Percentiles rank a stretch among this genome's conserved stretches.
These are phyloP conservation scores for Erythrophleum ivorense DNA, from an alignment of 331 rosid species.

Conservation along the genomic window DNA sequence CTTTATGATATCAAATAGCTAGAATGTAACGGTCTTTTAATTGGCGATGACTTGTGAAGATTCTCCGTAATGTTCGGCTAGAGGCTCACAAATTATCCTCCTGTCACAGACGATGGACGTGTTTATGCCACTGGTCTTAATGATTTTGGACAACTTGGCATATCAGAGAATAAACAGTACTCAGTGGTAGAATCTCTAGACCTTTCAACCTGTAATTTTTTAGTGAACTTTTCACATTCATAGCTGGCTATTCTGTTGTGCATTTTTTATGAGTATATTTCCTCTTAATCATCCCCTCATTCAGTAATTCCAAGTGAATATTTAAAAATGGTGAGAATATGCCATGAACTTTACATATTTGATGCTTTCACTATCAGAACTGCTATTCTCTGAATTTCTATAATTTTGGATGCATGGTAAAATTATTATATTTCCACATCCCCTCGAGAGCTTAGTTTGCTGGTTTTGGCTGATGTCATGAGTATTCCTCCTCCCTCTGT, in stretches of 20 bases:
- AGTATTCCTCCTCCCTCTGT: too few relatives aligned
- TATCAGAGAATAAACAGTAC: constrained; percentile 44
- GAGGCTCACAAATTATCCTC: constrained; percentile 58
- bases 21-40: constrained; percentile 33
- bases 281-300: neutral
- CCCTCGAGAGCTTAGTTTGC: neutral
- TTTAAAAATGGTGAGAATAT: neutral
- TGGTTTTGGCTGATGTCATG: neutral
- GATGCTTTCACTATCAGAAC: neutral
- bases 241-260: constrained; percentile 16
- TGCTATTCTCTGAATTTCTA: neutral
- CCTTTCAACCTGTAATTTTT: constrained; percentile 8
- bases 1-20: constrained; percentile 30
- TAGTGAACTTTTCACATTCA: neutral
- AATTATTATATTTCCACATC: neutral
- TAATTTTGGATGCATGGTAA: neutral
- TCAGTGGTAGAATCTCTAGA: constrained; percentile 54
- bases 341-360: neutral
- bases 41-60: constrained; percentile 55
- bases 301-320: neutral
- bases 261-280: neutral
- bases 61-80: constrained; percentile 42
- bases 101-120: constrained; percentile 69
- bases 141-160: constrained; percentile 71
- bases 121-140: constrained; percentile 85